phyloP scores from a whole-genome alignment of 768 basidiomycete genomes.

The Termitomyces sp. region DNA sequence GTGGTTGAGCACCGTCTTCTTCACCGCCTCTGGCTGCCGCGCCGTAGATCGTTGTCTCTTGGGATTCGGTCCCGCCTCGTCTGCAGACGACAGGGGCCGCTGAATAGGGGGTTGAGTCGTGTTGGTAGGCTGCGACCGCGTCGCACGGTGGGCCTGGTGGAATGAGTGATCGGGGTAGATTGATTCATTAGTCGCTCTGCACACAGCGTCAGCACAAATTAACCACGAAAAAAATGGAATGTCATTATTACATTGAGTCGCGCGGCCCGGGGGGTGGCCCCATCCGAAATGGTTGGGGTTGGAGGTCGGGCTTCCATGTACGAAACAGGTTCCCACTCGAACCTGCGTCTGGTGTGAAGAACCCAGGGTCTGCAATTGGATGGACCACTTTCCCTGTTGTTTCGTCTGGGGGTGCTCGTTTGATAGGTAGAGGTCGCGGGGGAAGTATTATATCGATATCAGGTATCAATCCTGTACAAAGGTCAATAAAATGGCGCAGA shows the following conservation, averaged over 20 bases:
- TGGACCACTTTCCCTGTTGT: constrained; percentile 43
- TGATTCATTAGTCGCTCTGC: constrained; percentile 57
- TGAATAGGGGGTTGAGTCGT: constrained; percentile 44
- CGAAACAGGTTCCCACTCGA: constrained; percentile 56
- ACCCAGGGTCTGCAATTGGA: constrained; percentile 61
- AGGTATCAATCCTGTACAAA: constrained; percentile 55
- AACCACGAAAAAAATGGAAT: constrained; percentile 2
- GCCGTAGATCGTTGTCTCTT: constrained; percentile 71
- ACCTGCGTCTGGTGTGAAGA: constrained; percentile 72
- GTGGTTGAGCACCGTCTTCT: constrained; percentile 48
- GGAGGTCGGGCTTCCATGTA: constrained; percentile 51
- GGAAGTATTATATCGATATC: constrained; percentile 75
- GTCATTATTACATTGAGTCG: constrained; percentile 57
- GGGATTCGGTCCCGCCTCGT: constrained; percentile 74
- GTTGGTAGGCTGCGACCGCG: constrained; percentile 39
- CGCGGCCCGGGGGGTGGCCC: constrained; percentile 46
- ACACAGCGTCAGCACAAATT: constrained; percentile 16
- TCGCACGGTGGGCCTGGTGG: constrained; percentile 45
- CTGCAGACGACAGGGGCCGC: constrained; percentile 77
- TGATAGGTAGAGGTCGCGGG: constrained; percentile 53
- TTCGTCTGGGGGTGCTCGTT: constrained; percentile 53
- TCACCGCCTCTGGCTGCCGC: constrained; percentile 49
- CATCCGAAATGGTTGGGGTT: constrained; percentile 58
- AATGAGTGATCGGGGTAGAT: constrained; percentile 57
- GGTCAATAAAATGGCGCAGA: constrained; percentile 9